These are phyloP conservation scores for Pyrenochaeta sp. DNA, from an alignment of 2,329 filamentous ascomycete genomes.

Conservation along the genomic window DNA sequence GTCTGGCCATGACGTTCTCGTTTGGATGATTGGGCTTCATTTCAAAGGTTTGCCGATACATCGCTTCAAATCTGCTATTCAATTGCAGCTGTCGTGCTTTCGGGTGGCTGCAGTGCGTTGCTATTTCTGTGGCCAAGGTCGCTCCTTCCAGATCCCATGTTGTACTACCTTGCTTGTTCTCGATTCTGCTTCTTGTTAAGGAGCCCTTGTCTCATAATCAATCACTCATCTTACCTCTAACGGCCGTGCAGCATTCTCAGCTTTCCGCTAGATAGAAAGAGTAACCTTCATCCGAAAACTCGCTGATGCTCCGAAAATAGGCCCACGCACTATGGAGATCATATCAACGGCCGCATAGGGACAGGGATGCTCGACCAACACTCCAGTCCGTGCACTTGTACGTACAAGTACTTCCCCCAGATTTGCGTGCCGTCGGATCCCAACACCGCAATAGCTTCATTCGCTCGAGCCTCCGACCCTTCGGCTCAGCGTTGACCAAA, in stretches of 20 bases:
- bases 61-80: neutral
- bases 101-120: slow-evolving; percentile 8
- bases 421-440: slow-evolving; percentile 7
- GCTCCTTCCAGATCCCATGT: neutral
- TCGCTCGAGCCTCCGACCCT: slow-evolving; percentile 1
- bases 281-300: neutral
- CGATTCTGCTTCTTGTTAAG: neutral
- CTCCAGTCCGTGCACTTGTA: neutral
- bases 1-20: slow-evolving; percentile 9
- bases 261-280: slow-evolving; percentile 3
- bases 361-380: slow-evolving; percentile 8
- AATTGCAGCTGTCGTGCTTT: slow-evolving; percentile 4
- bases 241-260: neutral
- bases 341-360: slow-evolving; percentile 5
- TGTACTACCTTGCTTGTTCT: neutral
- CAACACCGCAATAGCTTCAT: neutral
- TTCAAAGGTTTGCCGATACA: neutral
- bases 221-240: neutral
- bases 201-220: slow-evolving; percentile 1
- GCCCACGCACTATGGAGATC: slow-evolving; percentile 17
- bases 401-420: slow-evolving; percentile 1
- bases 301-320: slow-evolving; percentile 10
- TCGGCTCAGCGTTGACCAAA: neutral
- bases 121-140: neutral
- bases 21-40: slow-evolving; percentile 9